These are phyloP conservation scores for Cutaneotrichosporon arboriforme DNA, from an alignment of 1,284 basidiomycete genomes.

Conservation along the genomic window DNA sequence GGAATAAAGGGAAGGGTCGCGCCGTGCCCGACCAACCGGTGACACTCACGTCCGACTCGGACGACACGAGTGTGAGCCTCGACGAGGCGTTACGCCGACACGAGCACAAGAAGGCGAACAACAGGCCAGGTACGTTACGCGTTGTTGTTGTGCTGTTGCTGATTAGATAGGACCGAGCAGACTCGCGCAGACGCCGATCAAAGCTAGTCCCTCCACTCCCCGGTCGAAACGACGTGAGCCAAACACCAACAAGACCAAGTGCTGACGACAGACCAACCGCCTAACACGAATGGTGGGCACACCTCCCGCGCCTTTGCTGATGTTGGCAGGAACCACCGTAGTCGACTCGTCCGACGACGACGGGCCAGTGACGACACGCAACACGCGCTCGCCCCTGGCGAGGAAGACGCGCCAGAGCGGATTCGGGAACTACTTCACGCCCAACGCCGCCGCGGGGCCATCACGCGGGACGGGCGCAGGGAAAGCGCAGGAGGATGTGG, in stretches of 20 bases:
- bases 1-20: background rate
- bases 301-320: no score
- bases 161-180: conserved; percentile 3
- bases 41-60: background rate
- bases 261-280: no score
- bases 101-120: background rate
- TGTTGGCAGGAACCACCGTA: no score
- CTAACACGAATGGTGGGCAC: no score
- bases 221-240: no score
- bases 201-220: background rate
- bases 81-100: background rate
- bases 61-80: background rate
- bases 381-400: no score
- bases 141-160: no score
- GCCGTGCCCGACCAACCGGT: background rate
- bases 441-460: background rate
- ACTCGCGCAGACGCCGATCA: background rate
- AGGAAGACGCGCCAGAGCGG: no score
- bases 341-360: no score
- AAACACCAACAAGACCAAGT: no score
- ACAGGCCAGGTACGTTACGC: background rate
- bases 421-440: background rate
- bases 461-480: background rate
- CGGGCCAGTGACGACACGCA: no score
- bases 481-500: no score